These are phyloP conservation scores for Cordyceps javanica DNA, from an alignment of 2,329 filamentous ascomycete genomes.

Conservation along the genomic window DNA sequence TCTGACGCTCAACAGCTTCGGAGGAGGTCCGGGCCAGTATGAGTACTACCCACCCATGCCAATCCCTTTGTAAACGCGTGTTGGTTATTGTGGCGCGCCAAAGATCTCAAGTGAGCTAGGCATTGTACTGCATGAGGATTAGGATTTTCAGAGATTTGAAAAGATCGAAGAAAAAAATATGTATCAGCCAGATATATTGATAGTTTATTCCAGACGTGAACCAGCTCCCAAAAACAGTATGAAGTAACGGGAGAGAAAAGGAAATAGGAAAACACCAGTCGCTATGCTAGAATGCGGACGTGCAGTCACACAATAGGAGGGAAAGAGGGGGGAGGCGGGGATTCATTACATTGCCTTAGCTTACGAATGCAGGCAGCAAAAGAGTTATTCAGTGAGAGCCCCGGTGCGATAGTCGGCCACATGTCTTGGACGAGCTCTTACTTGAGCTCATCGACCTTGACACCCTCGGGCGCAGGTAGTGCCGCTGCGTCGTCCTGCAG, in stretches of 20 bases:
- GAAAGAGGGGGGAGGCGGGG: background rate
- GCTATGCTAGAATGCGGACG: constrained; percentile 8
- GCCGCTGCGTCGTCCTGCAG: constrained; percentile 19
- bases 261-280: constrained; percentile 3
- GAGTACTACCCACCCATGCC: too few species aligned
- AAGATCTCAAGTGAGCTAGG: too few species aligned
- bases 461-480: background rate
- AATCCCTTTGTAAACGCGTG: too few species aligned
- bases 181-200: background rate
- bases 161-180: background rate
- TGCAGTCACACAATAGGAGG: background rate
- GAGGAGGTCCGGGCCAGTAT: too few species aligned
- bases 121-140: too few species aligned
- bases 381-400: background rate
- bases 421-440: background rate
- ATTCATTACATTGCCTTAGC: background rate
- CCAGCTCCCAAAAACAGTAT: background rate
- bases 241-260: background rate
- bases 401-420: too few species aligned
- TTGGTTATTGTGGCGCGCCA: too few species aligned
- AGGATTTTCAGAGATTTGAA: too few species aligned
- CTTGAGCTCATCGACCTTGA: constrained; percentile 4
- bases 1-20: too few species aligned
- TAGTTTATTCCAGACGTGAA: background rate
- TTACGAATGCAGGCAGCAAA: background rate